Evolutionary conservation across 208 protist genomes (phyloP).

Genomic region (Crithidia fasciculata): DNA sequence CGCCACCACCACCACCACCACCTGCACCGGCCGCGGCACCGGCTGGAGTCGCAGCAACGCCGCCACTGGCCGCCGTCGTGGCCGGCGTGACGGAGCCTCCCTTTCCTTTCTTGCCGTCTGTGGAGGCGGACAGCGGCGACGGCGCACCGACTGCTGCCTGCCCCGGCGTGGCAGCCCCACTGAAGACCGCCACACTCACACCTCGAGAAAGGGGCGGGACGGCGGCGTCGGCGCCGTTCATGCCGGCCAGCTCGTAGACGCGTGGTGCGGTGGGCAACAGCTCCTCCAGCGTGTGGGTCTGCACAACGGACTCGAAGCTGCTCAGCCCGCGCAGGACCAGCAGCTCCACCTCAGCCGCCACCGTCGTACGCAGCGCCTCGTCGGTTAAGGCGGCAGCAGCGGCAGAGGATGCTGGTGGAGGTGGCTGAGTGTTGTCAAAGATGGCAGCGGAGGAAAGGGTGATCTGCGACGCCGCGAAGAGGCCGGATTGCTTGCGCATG

Average conservation of each 20-base stretch:
- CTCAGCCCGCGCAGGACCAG: constrained; percentile 47
- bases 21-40: background rate
- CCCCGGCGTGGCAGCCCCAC: background rate
- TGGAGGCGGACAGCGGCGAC: background rate
- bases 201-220: background rate
- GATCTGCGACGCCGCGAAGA: constrained; percentile 1
- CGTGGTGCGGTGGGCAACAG: constrained; percentile 25
- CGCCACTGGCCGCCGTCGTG: too few relatives aligned
- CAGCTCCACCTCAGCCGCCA: constrained; percentile 48
- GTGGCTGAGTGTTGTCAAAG: background rate
- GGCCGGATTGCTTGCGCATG: background rate
- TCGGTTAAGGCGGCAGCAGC: constrained; percentile 2
- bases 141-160: background rate
- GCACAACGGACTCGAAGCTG: constrained; percentile 30
- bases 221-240: background rate
- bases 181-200: background rate
- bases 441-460: background rate
- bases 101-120: background rate
- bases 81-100: too few relatives aligned
- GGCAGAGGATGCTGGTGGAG: background rate
- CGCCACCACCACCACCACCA: background rate
- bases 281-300: constrained; percentile 32
- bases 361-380: constrained; percentile 27
- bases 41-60: too few relatives aligned
- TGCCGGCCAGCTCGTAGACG: constrained; percentile 24